These are phyloP conservation scores for Diversispora eburnea DNA, from an alignment of 192 early-diverging fungal genomes.

Conservation along the genomic window DNA sequence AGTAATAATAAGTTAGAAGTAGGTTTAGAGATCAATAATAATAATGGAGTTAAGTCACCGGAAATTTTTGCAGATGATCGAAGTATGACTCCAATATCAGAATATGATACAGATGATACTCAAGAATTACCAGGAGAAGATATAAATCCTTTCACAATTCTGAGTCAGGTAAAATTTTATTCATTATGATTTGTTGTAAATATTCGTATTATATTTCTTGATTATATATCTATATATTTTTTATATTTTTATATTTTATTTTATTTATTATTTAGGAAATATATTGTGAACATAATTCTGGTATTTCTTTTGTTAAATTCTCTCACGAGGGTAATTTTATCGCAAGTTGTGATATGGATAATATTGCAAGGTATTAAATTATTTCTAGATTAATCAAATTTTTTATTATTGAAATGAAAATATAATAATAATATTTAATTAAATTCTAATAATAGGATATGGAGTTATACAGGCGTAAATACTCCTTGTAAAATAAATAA, in stretches of 20 bases:
- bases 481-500: conserved; percentile 36
- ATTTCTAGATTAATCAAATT: background rate
- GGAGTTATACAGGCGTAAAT: conserved; percentile 41
- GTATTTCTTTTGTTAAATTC: conserved; percentile 53
- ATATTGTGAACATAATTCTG: conserved; percentile 57
- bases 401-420: too few species aligned
- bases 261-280: conserved; percentile 40
- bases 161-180: conserved; percentile 8
- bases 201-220: too few species aligned
- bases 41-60: background rate
- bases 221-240: background rate
- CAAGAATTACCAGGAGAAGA: background rate
- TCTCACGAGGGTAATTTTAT: conserved; percentile 55
- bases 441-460: conserved; percentile 33
- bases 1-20: background rate
- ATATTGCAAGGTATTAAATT: conserved; percentile 43
- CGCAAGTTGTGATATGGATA: conserved; percentile 61
- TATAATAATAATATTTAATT: background rate
- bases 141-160: conserved; percentile 12
- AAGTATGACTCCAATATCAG: conserved; percentile 18
- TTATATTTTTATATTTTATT: background rate
- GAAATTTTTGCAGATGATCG: background rate
- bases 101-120: conserved; percentile 12
- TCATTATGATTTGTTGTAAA: background rate
- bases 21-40: background rate